phyloP scores from a whole-genome alignment of 192 early-diverging fungal genomes.

The Chytriomyces confervae region DNA sequence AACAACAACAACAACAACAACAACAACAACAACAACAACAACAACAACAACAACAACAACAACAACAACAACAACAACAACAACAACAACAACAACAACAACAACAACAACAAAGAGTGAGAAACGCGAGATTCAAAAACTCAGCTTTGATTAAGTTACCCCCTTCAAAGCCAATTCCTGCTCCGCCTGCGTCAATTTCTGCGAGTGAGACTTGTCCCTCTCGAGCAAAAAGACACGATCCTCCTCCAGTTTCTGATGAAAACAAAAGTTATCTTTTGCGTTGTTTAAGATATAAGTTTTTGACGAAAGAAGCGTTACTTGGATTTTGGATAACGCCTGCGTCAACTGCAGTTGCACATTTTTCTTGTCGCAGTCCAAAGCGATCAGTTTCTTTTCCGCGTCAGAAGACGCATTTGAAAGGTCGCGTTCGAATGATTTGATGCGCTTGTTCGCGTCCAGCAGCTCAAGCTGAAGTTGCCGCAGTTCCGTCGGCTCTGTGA shows the following conservation, averaged over 20 bases:
- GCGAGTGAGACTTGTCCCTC: background rate
- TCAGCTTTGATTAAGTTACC: background rate
- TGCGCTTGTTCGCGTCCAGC: slow-evolving; percentile 1
- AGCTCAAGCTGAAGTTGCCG: background rate
- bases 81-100: too few species aligned
- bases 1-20: too few species aligned
- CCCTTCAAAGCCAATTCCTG: background rate
- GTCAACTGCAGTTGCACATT: background rate
- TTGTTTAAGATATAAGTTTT: background rate
- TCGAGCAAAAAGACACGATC: slow-evolving; percentile 7
- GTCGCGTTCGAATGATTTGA: slow-evolving; percentile 19
- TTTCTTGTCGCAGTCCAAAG: slow-evolving; percentile 9
- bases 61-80: too few species aligned
- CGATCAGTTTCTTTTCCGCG: background rate
- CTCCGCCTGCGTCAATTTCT: background rate
- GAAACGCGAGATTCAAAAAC: background rate
- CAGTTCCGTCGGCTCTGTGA: too few species aligned
- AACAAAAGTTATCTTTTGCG: background rate
- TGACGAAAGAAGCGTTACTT: background rate
- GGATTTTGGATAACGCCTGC: slow-evolving; percentile 1
- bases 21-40: too few species aligned
- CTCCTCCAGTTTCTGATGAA: slow-evolving; percentile 16
- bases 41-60: too few species aligned
- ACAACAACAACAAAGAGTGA: background rate
- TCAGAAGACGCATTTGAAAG: background rate